Conservation (phyloP, 176 grass and related monocot genomes). For the Paspalum vaginatum region DNA sequence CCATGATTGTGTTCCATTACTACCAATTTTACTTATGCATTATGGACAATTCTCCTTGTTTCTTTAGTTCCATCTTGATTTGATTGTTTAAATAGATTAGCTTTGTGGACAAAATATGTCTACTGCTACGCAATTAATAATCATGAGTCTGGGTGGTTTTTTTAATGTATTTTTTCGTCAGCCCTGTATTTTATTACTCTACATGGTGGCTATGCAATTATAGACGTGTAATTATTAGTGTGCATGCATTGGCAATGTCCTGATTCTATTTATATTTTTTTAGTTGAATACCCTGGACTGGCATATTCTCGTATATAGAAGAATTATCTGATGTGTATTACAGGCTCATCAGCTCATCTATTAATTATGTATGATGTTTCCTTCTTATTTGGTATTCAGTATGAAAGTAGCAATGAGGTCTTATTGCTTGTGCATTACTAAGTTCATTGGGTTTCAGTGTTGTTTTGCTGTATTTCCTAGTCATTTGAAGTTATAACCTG, state of each 20-base stretch:
- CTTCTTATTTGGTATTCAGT: not conserved
- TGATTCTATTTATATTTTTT: slow-evolving; percentile 5
- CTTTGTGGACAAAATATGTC: not conserved
- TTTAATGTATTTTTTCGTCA: not conserved
- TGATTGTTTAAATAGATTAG: slow-evolving; percentile 20
- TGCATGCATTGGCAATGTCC: not conserved
- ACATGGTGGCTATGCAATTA: not conserved
- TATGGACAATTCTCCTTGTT: not conserved
- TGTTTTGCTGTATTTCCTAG: not conserved
- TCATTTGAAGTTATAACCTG: not conserved
- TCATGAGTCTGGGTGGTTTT: not conserved
- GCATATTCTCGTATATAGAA: not conserved
- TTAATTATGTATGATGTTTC: not conserved
- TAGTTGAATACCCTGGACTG: slow-evolving; percentile 2
- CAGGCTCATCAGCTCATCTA: not conserved
- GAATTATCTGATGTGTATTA: not conserved
- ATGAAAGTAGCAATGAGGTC: too few species aligned
- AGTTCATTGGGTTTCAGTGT: too few species aligned
- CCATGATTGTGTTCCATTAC: not conserved
- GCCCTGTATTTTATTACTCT: not conserved
- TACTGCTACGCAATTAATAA: slow-evolving; percentile 9
- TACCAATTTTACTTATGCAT: not conserved
- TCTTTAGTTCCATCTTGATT: not conserved
- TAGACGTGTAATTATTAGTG: not conserved
- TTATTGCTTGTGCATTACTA: too few species aligned